Evolutionary conservation across 495 filamentous ascomycete species (phyloP).

Genomic region (Daldinia caldariorum): DNA sequence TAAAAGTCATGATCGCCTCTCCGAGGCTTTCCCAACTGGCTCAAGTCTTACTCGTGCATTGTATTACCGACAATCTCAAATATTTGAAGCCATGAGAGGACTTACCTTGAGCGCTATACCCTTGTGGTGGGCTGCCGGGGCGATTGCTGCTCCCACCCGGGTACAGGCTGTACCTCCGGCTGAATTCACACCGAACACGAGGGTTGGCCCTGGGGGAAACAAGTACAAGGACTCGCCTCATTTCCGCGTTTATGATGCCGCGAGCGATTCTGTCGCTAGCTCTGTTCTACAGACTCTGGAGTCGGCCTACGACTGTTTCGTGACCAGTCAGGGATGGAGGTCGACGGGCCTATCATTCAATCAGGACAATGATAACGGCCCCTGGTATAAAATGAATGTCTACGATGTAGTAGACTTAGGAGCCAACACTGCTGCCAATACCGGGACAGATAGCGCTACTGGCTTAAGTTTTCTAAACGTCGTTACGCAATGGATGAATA

Average conservation of each 20-base stretch:
- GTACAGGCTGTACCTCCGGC: slow-evolving; percentile 43
- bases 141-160: slow-evolving; percentile 25
- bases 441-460: slow-evolving; percentile 45
- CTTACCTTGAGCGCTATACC: slow-evolving; percentile 14
- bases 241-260: slow-evolving; percentile 54
- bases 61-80: not conserved
- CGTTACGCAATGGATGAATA: slow-evolving; percentile 51
- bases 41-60: slow-evolving; percentile 10
- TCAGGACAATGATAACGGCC: slow-evolving; percentile 48
- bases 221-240: slow-evolving; percentile 56
- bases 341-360: slow-evolving; percentile 54
- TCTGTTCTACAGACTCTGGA: slow-evolving; percentile 51
- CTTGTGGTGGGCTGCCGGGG: slow-evolving; percentile 21
- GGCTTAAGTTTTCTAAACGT: slow-evolving; percentile 56
- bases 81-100: slow-evolving; percentile 18
- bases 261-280: slow-evolving; percentile 44
- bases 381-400: slow-evolving; percentile 58
- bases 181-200: slow-evolving; percentile 53
- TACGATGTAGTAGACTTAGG: slow-evolving; percentile 51
- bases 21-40: not conserved
- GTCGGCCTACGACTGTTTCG: slow-evolving; percentile 57
- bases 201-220: slow-evolving; percentile 50
- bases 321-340: slow-evolving; percentile 54
- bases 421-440: slow-evolving; percentile 55
- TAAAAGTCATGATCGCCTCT: slow-evolving; percentile 34